Conservation (phyloP, 768 basidiomycete species). For the Mycena polygramma region DNA sequence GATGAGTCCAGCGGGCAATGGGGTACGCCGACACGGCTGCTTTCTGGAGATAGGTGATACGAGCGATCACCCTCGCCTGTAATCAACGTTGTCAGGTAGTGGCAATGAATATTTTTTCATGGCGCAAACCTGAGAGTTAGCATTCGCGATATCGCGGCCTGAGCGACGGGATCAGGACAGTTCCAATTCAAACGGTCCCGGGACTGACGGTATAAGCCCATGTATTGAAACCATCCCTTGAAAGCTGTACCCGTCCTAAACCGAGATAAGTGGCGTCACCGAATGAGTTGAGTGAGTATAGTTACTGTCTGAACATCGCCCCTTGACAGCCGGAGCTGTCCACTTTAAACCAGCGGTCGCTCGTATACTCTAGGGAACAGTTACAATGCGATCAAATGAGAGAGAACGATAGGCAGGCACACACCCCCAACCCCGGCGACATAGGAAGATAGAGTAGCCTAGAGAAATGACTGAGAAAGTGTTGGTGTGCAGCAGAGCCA, state of each 20-base stretch:
- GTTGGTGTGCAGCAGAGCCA: neutral
- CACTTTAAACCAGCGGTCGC: constrained; percentile 13
- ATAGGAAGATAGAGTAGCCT: constrained; percentile 23
- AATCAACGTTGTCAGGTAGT: constrained; percentile 1
- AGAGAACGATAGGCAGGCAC: neutral
- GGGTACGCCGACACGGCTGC: constrained; percentile 25
- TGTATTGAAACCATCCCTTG: constrained; percentile 27
- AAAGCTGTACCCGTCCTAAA: constrained; percentile 26
- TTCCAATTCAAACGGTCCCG: constrained; percentile 3
- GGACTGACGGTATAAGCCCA: constrained; percentile 23
- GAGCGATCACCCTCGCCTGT: constrained; percentile 7
- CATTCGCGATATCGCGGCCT: constrained; percentile 9
- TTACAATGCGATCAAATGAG: neutral
- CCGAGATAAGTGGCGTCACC: neutral
- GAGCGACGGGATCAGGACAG: neutral
- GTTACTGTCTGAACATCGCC: constrained; percentile 17
- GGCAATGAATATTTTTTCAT: neutral
- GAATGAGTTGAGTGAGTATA: neutral
- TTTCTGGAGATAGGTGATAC: constrained; percentile 22
- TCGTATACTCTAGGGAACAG: constrained; percentile 21
- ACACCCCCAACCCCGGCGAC: constrained; percentile 23
- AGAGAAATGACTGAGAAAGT: constrained; percentile 8
- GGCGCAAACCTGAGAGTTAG: constrained; percentile 13
- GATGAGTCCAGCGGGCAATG: constrained; percentile 21
- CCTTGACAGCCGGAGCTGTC: constrained; percentile 3